Evolutionary conservation across 768 basidiomycete species (phyloP).

Genomic region (Chiua virens): DNA sequence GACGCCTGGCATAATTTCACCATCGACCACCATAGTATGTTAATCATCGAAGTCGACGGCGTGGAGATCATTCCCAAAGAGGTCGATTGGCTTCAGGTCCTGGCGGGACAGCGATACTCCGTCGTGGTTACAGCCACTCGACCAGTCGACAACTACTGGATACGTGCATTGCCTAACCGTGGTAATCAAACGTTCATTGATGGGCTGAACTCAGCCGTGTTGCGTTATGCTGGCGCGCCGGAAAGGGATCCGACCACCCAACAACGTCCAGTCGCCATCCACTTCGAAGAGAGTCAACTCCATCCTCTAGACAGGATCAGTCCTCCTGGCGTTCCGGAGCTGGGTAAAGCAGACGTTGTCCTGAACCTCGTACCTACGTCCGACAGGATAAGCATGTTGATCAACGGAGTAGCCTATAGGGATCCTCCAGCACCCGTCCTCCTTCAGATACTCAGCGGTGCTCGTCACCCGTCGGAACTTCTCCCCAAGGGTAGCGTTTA

Average conservation of each 20-base stretch:
- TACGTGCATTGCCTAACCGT: constrained; percentile 34
- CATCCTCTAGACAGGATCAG: constrained; percentile 28
- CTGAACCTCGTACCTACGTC: constrained; percentile 20
- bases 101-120: constrained; percentile 44
- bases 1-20: constrained; percentile 33
- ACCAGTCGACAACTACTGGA: constrained; percentile 43
- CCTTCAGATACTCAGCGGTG: constrained; percentile 59
- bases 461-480: constrained; percentile 43
- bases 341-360: constrained; percentile 35
- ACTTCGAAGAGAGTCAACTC: constrained; percentile 36
- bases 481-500: constrained; percentile 51
- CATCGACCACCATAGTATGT: constrained; percentile 37
- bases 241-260: constrained; percentile 35
- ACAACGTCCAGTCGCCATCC: constrained; percentile 8
- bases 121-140: constrained; percentile 40
- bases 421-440: constrained; percentile 51
- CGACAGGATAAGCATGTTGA: constrained; percentile 8
- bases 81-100: constrained; percentile 44
- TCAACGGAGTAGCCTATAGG: constrained; percentile 37
- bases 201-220: constrained; percentile 39
- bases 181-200: constrained; percentile 34
- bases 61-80: constrained; percentile 31
- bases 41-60: constrained; percentile 47
- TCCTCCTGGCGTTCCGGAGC: constrained; percentile 33
- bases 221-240: constrained; percentile 40